phyloP scores from a whole-genome alignment of 169 alveolate genomes.

The Ichthyophthirius multifiliis region DNA sequence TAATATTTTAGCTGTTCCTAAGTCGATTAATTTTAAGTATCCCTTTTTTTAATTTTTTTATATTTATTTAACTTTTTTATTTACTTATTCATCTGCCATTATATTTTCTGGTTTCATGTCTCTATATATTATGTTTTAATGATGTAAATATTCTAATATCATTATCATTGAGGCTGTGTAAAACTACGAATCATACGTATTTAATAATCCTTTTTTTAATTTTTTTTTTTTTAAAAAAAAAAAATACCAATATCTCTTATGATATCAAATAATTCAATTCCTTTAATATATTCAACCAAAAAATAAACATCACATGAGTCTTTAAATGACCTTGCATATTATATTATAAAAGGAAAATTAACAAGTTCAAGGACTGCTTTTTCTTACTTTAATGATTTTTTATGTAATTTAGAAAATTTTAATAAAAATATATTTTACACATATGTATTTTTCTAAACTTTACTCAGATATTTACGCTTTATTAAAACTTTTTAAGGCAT shows the following conservation, averaged over 20 bases:
- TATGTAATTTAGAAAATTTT: no score
- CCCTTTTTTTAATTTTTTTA: no score
- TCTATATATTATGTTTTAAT: conserved; percentile 69
- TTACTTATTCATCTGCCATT: conserved; percentile 75
- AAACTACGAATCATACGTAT: conserved; percentile 63
- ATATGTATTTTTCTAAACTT: conserved; percentile 36
- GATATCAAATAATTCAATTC: conserved; percentile 77
- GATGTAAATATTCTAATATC: conserved; percentile 71
- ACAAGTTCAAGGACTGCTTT: conserved; percentile 20
- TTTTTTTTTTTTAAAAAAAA: not conserved
- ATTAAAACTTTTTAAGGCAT: conserved; percentile 36
- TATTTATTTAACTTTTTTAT: no score
- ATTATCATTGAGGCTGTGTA: conserved; percentile 62
- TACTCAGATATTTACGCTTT: conserved; percentile 27
- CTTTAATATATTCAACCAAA: conserved; percentile 76
- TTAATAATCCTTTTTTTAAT: conserved; percentile 35
- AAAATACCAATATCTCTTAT: conserved; percentile 53
- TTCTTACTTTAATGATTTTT: not conserved
- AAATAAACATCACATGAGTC: conserved; percentile 64
- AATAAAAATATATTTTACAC: no score
- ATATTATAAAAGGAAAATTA: conserved; percentile 66
- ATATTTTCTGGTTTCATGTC: conserved; percentile 88
- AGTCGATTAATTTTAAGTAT: conserved; percentile 75
- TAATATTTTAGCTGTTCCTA: conserved; percentile 84
- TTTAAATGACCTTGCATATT: conserved; percentile 65